These are phyloP conservation scores for Funneliformis caledonium DNA, from an alignment of 371 early-diverging fungal species.

Conservation along the genomic window DNA sequence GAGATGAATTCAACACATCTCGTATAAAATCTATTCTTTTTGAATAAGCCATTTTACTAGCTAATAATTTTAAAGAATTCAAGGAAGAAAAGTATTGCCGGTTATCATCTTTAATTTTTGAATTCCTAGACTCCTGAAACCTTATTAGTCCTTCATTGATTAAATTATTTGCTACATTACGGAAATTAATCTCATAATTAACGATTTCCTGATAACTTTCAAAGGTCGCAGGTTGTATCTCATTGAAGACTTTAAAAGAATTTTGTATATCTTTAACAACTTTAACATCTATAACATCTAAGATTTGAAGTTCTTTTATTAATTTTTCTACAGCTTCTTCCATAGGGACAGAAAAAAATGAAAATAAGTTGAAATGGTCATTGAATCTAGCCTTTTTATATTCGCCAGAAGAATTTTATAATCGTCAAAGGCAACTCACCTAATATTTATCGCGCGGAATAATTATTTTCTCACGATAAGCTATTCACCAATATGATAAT, in stretches of 20 bases:
- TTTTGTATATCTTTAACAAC: not conserved
- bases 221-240: not conserved
- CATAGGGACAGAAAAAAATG: too few relatives aligned
- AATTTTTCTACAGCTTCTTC: not conserved
- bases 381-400: too few relatives aligned
- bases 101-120: not conserved
- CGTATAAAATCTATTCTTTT: slow-evolving; percentile 13
- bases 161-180: not conserved
- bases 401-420: too few relatives aligned
- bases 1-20: not conserved
- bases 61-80: not conserved
- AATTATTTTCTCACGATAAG: too few relatives aligned
- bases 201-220: not conserved
- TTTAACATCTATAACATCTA: not conserved
- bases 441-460: too few relatives aligned
- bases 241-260: not conserved
- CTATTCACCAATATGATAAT: too few relatives aligned
- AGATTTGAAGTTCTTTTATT: not conserved
- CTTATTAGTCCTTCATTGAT: not conserved
- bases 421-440: too few relatives aligned
- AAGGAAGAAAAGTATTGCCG: not conserved
- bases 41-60: not conserved
- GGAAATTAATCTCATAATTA: not conserved
- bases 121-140: not conserved
- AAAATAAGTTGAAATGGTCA: too few relatives aligned